phyloP scores from a whole-genome alignment of 2,329 filamentous ascomycete species.

The Trichocomaceae sp. region DNA sequence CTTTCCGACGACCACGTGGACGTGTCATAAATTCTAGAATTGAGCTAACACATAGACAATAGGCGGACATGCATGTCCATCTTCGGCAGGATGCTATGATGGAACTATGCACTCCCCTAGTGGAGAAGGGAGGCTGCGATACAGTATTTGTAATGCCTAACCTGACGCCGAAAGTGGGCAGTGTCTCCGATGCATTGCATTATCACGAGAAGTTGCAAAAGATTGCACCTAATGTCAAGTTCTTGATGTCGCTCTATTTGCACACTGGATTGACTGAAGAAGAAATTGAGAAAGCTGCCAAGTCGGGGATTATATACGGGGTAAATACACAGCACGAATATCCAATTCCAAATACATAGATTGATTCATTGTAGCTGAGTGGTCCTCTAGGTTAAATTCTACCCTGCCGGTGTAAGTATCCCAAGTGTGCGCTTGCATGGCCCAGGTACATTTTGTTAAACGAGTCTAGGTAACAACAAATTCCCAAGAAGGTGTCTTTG shows the following conservation, averaged over 20 bases:
- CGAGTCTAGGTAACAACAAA: slow-evolving; percentile 45
- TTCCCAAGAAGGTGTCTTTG: slow-evolving; percentile 45
- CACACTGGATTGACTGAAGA: slow-evolving; percentile 60
- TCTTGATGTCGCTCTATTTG: slow-evolving; percentile 67
- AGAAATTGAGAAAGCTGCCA: slow-evolving; percentile 65
- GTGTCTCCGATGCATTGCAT: slow-evolving; percentile 56
- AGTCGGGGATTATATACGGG: slow-evolving; percentile 59
- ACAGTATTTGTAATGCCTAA: slow-evolving; percentile 58
- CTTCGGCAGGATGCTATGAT: slow-evolving; percentile 61
- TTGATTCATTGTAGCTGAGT: slow-evolving; percentile 22
- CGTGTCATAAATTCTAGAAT: background rate
- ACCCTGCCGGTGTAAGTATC: slow-evolving; percentile 31
- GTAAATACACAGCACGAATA: slow-evolving; percentile 38
- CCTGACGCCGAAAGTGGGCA: slow-evolving; percentile 57
- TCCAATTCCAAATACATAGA: background rate
- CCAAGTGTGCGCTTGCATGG: background rate
- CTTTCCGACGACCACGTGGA: too few species aligned
- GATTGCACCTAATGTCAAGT: slow-evolving; percentile 57
- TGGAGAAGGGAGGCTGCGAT: slow-evolving; percentile 58
- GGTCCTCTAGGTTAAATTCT: slow-evolving; percentile 50
- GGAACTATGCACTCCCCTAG: slow-evolving; percentile 49
- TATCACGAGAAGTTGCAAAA: slow-evolving; percentile 58
- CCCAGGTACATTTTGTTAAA: background rate
- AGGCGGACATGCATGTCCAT: slow-evolving; percentile 46
- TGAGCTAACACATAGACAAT: background rate